Evolutionary conservation across 1,284 basidiomycete genomes (phyloP).

Genomic region (Baeospora myosura): DNA sequence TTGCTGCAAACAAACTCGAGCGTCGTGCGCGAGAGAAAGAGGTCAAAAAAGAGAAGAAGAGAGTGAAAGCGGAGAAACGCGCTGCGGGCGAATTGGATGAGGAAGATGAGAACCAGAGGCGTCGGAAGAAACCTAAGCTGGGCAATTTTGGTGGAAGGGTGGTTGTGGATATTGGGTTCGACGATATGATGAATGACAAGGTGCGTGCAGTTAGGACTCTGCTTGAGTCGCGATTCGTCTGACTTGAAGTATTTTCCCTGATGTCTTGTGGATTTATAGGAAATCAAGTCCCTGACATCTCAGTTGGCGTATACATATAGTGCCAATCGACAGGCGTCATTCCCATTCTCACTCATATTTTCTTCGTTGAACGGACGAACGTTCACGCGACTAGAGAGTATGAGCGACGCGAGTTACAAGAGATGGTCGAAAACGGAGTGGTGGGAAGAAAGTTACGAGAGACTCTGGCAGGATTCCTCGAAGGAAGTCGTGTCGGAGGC

Average conservation of each 20-base stretch:
- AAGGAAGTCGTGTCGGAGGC: conserved; percentile 8
- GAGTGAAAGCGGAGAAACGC: conserved; percentile 31
- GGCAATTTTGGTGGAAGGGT: conserved; percentile 66
- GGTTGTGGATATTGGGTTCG: conserved; percentile 89
- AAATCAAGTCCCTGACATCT: conserved; percentile 79
- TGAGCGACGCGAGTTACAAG: conserved; percentile 64
- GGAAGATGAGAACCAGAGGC: conserved; percentile 31
- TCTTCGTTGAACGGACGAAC: conserved; percentile 75
- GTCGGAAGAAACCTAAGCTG: conserved; percentile 36
- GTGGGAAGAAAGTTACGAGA: conserved; percentile 69
- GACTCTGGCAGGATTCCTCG: conserved; percentile 54
- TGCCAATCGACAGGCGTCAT: conserved; percentile 66
- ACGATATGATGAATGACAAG: conserved; percentile 90
- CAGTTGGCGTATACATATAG: conserved; percentile 90
- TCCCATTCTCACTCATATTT: conserved; percentile 73
- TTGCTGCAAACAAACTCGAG: conserved; percentile 65
- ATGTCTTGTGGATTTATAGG: conserved; percentile 39
- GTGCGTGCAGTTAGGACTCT: conserved; percentile 40
- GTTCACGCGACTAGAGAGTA: conserved; percentile 57
- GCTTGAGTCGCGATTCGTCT: not conserved
- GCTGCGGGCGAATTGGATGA: conserved; percentile 41
- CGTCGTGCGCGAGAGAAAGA: conserved; percentile 62
- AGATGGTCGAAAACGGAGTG: conserved; percentile 81
- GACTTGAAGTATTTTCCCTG: not conserved
- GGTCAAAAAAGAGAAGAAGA: conserved; percentile 38